Evolutionary conservation across 805 yeast species (phyloP), one percentile per base, ranked within the genome.

Genomic region (Aciculoconidium aculeatum): DNA sequence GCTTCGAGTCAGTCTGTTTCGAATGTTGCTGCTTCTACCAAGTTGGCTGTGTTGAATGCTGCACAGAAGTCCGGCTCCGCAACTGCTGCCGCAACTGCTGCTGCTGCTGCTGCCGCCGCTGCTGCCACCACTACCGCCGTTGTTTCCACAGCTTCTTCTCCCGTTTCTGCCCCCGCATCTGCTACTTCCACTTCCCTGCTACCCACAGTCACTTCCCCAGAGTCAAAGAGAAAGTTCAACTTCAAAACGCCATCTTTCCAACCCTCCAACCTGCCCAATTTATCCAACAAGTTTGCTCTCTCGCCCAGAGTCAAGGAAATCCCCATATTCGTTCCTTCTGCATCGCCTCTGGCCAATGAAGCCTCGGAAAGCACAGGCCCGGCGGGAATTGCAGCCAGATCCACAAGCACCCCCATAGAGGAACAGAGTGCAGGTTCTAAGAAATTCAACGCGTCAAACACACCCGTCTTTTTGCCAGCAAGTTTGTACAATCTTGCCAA

Each of bases 241-340:
- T 37, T 56, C 35, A 63, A 59, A 35, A 60, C 67, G 2, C 67
- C 71, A 25, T 58, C 64, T 9, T 65, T 65, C 41, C 66, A 67
- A 31, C 67, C 73, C 3, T 51, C 61, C 17, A 48, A 42, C 45
- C 54, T 53, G 4, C 53, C 28, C 28, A 35, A 27, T 7, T 30
- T 53, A 19, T 39, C 59, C 12, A 48, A 47, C 28, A 70, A 68
- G 39, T 66, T 69, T 39, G 46, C 72, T 1, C 47, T 66, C 36
- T 70, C 77, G 9, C 77, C 78, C 2, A 65, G 65, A 29, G 38
- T 71, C 21, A 61, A 61, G 32, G 68, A 61, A 11, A 60, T 69
- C 11, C 72, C 75, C 2, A 47, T 67, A 2, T 73, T 73, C 43
- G 63, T 70, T 4, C 78, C 77, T 6, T 45, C 61, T n/a, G 51